These are phyloP conservation scores for Euphorbia schlechtendalii DNA, from an alignment of 441 rosid species.

Conservation along the genomic window DNA sequence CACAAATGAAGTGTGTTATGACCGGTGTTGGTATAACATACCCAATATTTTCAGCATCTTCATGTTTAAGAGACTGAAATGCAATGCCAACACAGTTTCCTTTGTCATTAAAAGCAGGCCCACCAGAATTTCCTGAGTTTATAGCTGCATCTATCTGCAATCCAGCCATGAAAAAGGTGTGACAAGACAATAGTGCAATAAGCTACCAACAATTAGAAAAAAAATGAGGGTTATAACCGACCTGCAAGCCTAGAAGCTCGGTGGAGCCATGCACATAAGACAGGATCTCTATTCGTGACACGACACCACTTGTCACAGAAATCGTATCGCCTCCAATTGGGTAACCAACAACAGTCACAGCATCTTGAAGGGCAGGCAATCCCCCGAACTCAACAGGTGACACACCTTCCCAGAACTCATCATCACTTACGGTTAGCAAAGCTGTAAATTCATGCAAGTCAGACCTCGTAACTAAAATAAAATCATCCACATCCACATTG, in stretches of 20 bases:
- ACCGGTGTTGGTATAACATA: constrained; percentile 97
- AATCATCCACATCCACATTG: neutral
- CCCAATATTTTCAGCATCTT: constrained; percentile 89
- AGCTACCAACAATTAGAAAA: neutral
- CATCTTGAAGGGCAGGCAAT: constrained; percentile 93
- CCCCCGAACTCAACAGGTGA: constrained; percentile 82
- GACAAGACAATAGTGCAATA: neutral
- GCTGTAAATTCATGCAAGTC: constrained; percentile 39
- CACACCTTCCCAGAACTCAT: constrained; percentile 90
- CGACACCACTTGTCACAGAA: constrained; percentile 96
- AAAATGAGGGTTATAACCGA: constrained; percentile 18
- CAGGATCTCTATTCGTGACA: constrained; percentile 77
- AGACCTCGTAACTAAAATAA: neutral
- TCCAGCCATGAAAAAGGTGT: constrained; percentile 1
- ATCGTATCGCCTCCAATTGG: constrained; percentile 96
- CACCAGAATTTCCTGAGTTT: constrained; percentile 93
- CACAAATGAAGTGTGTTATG: constrained; percentile 76
- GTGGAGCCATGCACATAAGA: constrained; percentile 89
- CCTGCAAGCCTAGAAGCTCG: constrained; percentile 88
- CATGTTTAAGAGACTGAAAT: constrained; percentile 89
- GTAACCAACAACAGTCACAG: constrained; percentile 93
- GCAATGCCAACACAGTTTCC: constrained; percentile 94
- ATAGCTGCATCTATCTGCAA: constrained; percentile 96
- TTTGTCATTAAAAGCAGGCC: constrained; percentile 91
- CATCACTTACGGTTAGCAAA: constrained; percentile 74